Base-by-base conservation (phyloP, 23 red algal genomes). In the Porphyridium purpureum region DNA sequence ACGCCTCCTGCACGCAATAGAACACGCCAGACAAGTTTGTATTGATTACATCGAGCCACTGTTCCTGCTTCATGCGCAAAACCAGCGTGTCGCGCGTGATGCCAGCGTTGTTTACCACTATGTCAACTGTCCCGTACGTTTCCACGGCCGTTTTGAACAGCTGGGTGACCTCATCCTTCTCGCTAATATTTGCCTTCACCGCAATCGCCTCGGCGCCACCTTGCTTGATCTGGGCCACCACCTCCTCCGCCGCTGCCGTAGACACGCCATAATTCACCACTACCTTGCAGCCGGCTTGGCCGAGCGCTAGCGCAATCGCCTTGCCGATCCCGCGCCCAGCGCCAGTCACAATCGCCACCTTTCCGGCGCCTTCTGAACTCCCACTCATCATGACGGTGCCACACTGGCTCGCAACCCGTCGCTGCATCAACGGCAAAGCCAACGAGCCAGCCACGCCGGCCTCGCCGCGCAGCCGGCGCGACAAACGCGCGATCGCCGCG, bases 81-180 rank as follows among this genome's bases (percentile, higher is more conserved):
- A 81, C 4, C 24, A 98, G 32, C 20, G 60, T 71, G 57, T 98
- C 90, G 8, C 75, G 52, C 1, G 90, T 98, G 41, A 98, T 84
- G 26, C 90, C 90, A 1, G 90, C 90, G 35, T 98, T 98, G 31
- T 98, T 98, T 1, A 98, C 75, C 20, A 98, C 31, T 15, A 98
- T 50, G 50, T 98, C 90, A 24, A 85, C 49, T 3, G 40, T 14
- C 23, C 76, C 69, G 60, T 74, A 85, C 31, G 24, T 20, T 19
- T 81, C 90, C 20, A 68, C 21, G 14, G 73, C 57, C 46, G 54
- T 40, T 22, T 57, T 69, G 36, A 98, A 98, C 7, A 98, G 47
- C 34, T 62, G 50, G 2, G 58, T 46, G 1, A 98, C 90, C 23
- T 86, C 49, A 21, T 74, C 74, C 5, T 27, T n/a, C 19, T 82